These are phyloP conservation scores for Neophaeococcomyces aloes DNA, from an alignment of 2,329 filamentous ascomycete genomes.

Conservation along the genomic window DNA sequence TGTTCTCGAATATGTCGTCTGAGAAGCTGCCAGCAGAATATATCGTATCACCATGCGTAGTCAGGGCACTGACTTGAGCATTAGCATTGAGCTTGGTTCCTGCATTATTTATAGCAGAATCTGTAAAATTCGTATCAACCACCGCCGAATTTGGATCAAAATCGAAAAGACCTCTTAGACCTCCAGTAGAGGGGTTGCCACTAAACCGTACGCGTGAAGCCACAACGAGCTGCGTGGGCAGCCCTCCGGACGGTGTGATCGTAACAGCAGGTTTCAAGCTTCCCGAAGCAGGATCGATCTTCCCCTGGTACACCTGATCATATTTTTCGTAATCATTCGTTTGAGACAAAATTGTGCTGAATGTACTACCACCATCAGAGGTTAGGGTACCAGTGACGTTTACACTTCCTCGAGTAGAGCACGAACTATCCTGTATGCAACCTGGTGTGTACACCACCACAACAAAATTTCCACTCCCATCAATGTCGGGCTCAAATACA, in stretches of 20 bases:
- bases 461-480: slow-evolving; percentile 81
- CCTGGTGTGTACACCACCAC: slow-evolving; percentile 89
- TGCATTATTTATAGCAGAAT: slow-evolving; percentile 66
- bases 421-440: slow-evolving; percentile 69
- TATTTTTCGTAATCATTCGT: slow-evolving; percentile 97
- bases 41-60: slow-evolving; percentile 51
- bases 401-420: slow-evolving; percentile 64
- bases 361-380: slow-evolving; percentile 34
- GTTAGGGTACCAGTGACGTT: slow-evolving; percentile 68
- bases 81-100: slow-evolving; percentile 57
- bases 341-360: slow-evolving; percentile 62
- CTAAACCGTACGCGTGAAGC: slow-evolving; percentile 77
- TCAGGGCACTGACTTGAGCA: slow-evolving; percentile 62
- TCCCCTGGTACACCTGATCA: slow-evolving; percentile 79
- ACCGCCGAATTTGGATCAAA: slow-evolving; percentile 58
- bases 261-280: slow-evolving; percentile 74
- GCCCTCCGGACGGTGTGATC: slow-evolving; percentile 56
- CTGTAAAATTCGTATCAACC: slow-evolving; percentile 51
- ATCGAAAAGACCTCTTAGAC: slow-evolving; percentile 83
- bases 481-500: slow-evolving; percentile 72
- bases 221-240: slow-evolving; percentile 61
- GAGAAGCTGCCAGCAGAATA: slow-evolving; percentile 83
- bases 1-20: slow-evolving; percentile 56
- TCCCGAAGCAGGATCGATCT: slow-evolving; percentile 62
- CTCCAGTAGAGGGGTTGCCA: slow-evolving; percentile 52